These are phyloP conservation scores for Euphorbia pulcherrima DNA, from an alignment of 345 rosid species.

Conservation along the genomic window DNA sequence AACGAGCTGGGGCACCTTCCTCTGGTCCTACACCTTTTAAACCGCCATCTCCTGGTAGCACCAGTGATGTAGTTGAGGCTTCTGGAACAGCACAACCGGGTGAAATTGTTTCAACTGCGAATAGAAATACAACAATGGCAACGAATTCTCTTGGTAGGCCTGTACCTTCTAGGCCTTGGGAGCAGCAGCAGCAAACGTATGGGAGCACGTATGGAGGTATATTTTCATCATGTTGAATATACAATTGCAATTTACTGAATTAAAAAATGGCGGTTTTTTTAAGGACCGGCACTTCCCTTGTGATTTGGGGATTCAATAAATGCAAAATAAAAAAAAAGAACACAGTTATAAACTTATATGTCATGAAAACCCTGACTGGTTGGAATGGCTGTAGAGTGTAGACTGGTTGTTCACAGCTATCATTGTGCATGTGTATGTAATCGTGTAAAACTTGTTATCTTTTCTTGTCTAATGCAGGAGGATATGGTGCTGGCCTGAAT, in stretches of 20 bases:
- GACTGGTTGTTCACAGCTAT: constrained; percentile 10
- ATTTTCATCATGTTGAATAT: background rate
- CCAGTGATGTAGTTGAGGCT: constrained; percentile 87
- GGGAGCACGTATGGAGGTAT: constrained; percentile 55
- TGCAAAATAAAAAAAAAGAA: too few species aligned
- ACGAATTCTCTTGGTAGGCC: constrained; percentile 56
- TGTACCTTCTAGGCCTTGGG: constrained; percentile 88
- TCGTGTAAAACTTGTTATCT: constrained; percentile 7
- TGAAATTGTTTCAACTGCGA: constrained; percentile 53
- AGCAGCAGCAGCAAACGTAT: constrained; percentile 68
- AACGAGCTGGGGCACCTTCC: constrained; percentile 62
- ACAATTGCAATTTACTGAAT: too few species aligned
- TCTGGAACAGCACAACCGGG: constrained; percentile 93
- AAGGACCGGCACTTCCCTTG: background rate
- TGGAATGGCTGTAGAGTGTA: too few species aligned
- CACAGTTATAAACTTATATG: background rate
- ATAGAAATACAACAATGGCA: constrained; percentile 42
- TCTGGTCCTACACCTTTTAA: constrained; percentile 84
- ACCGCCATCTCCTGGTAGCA: constrained; percentile 82
- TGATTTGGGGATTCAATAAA: background rate
- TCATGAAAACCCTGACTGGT: background rate
- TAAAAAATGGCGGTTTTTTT: background rate
- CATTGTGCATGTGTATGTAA: constrained; percentile 5
- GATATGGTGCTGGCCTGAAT: constrained; percentile 62
- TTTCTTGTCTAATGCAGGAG: constrained; percentile 47